Evolutionary conservation across 805 yeast genomes (phyloP).

Genomic region (Lachancea sp.): DNA sequence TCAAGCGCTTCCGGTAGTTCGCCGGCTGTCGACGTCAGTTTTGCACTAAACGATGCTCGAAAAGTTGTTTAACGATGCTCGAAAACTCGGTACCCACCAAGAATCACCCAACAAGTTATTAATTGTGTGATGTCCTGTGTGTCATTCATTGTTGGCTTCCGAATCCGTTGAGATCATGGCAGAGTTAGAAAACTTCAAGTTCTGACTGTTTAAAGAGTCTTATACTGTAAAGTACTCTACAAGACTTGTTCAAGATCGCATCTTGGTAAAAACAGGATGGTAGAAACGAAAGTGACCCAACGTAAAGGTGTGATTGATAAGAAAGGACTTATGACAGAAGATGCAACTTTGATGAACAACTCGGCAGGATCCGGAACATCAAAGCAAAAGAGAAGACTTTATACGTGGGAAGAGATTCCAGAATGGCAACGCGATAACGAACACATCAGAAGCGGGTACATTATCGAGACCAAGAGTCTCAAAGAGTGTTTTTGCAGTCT

Average conservation of each 20-base stretch:
- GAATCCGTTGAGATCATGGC: neutral
- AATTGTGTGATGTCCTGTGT: neutral
- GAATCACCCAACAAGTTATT: neutral
- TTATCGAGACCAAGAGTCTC: conserved; percentile 46
- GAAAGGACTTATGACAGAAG: neutral
- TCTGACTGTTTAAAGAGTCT: no score
- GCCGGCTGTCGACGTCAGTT: neutral
- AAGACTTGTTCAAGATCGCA: neutral
- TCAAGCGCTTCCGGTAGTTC: no score
- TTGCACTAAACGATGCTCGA: neutral
- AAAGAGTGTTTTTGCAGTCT: conserved; percentile 42
- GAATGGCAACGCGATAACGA: conserved; percentile 73
- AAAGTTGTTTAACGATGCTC: neutral
- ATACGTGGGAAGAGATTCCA: conserved; percentile 46
- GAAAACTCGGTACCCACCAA: neutral
- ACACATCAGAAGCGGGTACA: conserved; percentile 56
- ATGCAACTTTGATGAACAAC: neutral
- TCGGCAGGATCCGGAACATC: neutral
- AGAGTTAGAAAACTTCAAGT: no score
- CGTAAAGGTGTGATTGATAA: conserved; percentile 1
- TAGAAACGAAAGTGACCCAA: neutral
- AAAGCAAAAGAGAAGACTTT: conserved; percentile 11
- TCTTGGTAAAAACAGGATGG: neutral
- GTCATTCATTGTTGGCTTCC: neutral
- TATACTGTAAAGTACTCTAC: no score